These are phyloP conservation scores for Solanum pinnatisectum DNA, from an alignment of 257 asterid species.

Conservation along the genomic window DNA sequence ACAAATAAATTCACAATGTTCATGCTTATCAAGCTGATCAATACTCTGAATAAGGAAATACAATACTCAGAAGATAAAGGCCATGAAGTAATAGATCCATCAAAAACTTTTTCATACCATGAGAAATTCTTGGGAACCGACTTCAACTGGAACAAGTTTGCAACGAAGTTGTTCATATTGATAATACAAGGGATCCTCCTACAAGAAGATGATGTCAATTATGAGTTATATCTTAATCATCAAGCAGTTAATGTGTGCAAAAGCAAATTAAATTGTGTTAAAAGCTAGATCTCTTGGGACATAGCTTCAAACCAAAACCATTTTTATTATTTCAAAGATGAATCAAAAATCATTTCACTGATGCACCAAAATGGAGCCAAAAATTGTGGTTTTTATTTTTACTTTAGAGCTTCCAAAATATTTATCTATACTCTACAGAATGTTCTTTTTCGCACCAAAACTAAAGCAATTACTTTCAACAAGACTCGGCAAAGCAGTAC, in stretches of 20 bases:
- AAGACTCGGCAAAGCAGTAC: conserved; percentile 21
- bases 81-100: conserved; percentile 9
- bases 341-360: background rate
- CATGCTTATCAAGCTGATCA: background rate
- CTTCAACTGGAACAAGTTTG: conserved; percentile 60
- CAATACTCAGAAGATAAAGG: background rate
- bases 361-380: background rate
- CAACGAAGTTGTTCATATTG: conserved; percentile 75
- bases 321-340: background rate
- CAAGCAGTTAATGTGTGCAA: background rate
- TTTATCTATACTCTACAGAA: background rate
- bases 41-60: background rate
- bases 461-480: background rate
- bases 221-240: background rate
- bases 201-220: background rate
- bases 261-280: background rate
- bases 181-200: conserved; percentile 73
- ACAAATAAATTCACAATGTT: background rate
- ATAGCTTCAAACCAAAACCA: background rate
- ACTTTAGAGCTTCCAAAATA: background rate
- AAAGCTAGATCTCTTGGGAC: background rate
- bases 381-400: background rate
- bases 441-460: background rate
- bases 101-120: conserved; percentile 28
- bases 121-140: conserved; percentile 41